Percentiles rank a stretch among this genome's conserved stretches.
These are phyloP conservation scores for Haemoproteus tartakovskyi DNA, from an alignment of 169 alveolate species.

Conservation along the genomic window DNA sequence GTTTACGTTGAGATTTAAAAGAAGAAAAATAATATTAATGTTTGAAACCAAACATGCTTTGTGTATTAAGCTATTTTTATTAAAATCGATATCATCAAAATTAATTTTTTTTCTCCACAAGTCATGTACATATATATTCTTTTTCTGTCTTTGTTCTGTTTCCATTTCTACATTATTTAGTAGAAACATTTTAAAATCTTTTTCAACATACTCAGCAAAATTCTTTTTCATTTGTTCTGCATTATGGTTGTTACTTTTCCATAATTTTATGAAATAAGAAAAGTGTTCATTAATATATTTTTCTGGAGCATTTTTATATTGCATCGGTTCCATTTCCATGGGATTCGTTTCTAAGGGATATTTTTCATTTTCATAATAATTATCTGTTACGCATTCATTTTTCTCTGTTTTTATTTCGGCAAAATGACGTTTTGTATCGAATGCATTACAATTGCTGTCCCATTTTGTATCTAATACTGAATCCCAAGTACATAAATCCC, in stretches of 20 bases:
- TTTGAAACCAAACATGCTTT: slow-evolving; percentile 58
- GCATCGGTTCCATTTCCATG: too few species aligned
- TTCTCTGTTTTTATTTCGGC: too few species aligned
- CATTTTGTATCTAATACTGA: too few species aligned
- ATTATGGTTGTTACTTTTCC: slow-evolving; percentile 3
- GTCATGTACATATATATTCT: background rate
- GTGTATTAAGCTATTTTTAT: slow-evolving; percentile 53
- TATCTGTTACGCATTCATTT: too few species aligned
- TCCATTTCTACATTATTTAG: too few species aligned
- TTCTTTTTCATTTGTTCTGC: background rate
- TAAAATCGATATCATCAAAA: slow-evolving; percentile 36
- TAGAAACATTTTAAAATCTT: slow-evolving; percentile 10
- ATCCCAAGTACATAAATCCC: too few species aligned
- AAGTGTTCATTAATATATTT: slow-evolving; percentile 9
- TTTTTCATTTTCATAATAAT: too few species aligned
- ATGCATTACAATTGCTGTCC: too few species aligned
- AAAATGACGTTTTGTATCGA: too few species aligned
- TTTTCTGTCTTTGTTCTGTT: too few species aligned
- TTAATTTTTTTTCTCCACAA: slow-evolving; percentile 23
- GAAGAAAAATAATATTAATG: slow-evolving; percentile 23
- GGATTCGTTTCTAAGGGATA: too few species aligned
- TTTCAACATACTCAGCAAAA: slow-evolving; percentile 17
- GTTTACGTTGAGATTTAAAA: slow-evolving; percentile 42
- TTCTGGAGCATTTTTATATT: too few species aligned
- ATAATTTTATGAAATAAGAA: background rate